Evolutionary conservation across 139 green algal genomes (phyloP), one percentile per base, ranked within the genome.

Genomic region (Prasinococcaceae sp.): DNA sequence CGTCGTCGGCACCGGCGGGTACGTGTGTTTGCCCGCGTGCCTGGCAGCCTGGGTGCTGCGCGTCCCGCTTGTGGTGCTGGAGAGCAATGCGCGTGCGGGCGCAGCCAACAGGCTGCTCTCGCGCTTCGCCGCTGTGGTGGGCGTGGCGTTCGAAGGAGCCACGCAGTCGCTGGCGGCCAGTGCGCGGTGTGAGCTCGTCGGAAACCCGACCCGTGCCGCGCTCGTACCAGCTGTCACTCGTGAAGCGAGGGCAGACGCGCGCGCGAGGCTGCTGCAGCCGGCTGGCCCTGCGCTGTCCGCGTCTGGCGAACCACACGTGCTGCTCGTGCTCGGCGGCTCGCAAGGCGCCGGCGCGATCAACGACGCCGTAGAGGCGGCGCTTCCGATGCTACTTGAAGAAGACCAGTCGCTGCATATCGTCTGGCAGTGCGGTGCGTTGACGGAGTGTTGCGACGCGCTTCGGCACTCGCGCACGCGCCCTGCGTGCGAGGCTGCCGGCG

Each of bases 61-160:
- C 20, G 22, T 47, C 4, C 67, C 59, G 5, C 17, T 78, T 4
- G 44, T 75, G 20, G n/a, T 78, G 2, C 67, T 66, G 37, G 69
- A 78, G 60, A 60, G 65, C 38, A 78, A 78, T 50, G 69, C 69
- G 5, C 47, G 39, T 42, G 42, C 69, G 32, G 69, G 69, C 6
- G n/a, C 73, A 22, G 61, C 69, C 25, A 78, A 75, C 46, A 36
- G 55, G 6, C 16, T 67, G 19, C 45, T 77, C 9, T 59, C 35
- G 10, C 30, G 9, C 12, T 43, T 66, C 29, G 69, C 69, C 3
- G 50, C 39, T 4, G 4, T 40, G 12, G 39, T 72, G 9, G 73
- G 47, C 51, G 33, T 77, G 12, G 69, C 53, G 14, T 75, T 75
- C 35, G 30, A 41, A 22, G 55, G 53, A 47, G 17, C n/a, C 40